Conservation (phyloP, 139 green algal species). For the Nannochloris sp. region DNA sequence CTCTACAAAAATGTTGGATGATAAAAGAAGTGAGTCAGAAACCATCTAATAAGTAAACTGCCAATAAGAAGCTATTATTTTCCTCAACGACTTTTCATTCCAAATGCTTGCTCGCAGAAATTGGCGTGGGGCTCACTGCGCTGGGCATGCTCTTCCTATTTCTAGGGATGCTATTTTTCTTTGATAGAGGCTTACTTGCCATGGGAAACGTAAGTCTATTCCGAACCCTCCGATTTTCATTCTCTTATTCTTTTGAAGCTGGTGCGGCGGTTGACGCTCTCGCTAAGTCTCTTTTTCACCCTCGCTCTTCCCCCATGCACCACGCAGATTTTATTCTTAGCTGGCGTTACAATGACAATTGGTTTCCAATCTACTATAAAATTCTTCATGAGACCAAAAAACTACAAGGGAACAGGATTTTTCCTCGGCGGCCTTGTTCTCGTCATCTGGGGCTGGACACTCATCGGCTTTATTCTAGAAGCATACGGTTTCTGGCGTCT, state of each 20-base stretch:
- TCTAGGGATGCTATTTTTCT: conserved; percentile 93
- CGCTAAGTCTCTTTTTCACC: too few relatives aligned
- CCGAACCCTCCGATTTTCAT: too few relatives aligned
- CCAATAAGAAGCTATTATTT: too few relatives aligned
- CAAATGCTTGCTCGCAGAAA: conserved; percentile 64
- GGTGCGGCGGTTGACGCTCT: too few relatives aligned
- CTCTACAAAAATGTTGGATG: too few relatives aligned
- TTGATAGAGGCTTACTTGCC: conserved; percentile 89
- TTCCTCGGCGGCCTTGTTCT: conserved; percentile 77
- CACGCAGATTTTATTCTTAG: conserved; percentile 83
- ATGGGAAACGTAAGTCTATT: conserved; percentile 93
- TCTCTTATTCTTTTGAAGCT: too few relatives aligned
- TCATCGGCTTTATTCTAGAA: conserved; percentile 77
- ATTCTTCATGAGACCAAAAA: conserved; percentile 87
- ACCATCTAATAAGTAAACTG: too few relatives aligned
- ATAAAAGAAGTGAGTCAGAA: too few relatives aligned
- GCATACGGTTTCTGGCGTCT: conserved; percentile 90
- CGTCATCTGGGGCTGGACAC: conserved; percentile 80
- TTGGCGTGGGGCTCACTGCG: conserved; percentile 89
- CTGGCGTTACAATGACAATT: conserved; percentile 85
- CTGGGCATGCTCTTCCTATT: conserved; percentile 90
- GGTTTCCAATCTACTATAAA: conserved; percentile 65
- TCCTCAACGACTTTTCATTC: too few relatives aligned
- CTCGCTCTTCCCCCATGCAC: neutral
- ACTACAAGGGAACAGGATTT: conserved; percentile 76